These are phyloP conservation scores for Piromyces finnis DNA, from an alignment of 192 early-diverging fungal genomes.

Conservation along the genomic window DNA sequence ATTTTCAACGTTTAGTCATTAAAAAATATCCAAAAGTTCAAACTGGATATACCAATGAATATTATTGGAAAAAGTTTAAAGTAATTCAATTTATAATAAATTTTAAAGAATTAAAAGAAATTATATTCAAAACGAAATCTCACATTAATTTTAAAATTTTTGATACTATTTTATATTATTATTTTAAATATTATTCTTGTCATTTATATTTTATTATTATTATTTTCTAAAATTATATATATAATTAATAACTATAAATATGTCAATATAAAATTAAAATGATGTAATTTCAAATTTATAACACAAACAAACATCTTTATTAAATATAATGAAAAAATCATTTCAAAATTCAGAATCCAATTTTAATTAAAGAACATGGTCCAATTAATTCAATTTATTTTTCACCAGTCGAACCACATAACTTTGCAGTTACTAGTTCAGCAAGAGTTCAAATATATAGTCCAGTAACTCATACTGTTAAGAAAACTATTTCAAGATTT, in stretches of 20 bases:
- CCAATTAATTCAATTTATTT: constrained; percentile 19
- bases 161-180: no score
- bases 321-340: no score
- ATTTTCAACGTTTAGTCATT: neutral
- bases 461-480: constrained; percentile 58
- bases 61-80: neutral
- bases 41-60: neutral
- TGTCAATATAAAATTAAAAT: no score
- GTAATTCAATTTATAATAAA: neutral
- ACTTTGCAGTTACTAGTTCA: constrained; percentile 79
- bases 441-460: constrained; percentile 85
- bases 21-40: neutral
- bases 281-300: no score
- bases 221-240: no score
- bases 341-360: neutral
- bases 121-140: no score
- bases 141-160: no score
- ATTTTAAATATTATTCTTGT: no score
- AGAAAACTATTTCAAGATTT: constrained; percentile 85
- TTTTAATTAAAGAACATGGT: neutral
- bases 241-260: no score
- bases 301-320: no score
- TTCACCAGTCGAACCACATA: constrained; percentile 55
- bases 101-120: no score
- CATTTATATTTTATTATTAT: no score